These are phyloP conservation scores for Spizellomyces sp. DNA, from an alignment of 192 early-diverging fungal genomes.

Conservation along the genomic window DNA sequence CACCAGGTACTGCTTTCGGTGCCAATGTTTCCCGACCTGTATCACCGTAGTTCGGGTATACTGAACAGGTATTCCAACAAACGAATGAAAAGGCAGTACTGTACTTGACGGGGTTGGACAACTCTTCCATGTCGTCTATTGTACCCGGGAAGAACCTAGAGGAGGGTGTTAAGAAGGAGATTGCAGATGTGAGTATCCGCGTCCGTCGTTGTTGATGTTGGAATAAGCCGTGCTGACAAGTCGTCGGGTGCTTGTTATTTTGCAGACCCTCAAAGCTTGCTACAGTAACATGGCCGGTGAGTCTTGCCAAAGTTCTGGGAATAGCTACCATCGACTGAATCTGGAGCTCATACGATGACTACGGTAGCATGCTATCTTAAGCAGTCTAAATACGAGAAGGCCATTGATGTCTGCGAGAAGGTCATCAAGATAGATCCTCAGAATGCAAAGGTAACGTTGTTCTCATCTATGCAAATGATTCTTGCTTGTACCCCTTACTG, in stretches of 20 bases:
- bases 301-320: neutral
- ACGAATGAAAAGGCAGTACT: constrained; percentile 28
- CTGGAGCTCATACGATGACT: neutral
- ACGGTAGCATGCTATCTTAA: constrained; percentile 44
- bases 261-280: constrained; percentile 44
- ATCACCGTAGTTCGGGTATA: neutral
- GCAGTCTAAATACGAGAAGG: constrained; percentile 31
- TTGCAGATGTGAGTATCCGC: constrained; percentile 29
- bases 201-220: too few relatives aligned
- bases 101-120: constrained; percentile 46
- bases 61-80: neutral
- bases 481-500: too few relatives aligned
- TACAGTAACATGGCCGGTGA: constrained; percentile 51
- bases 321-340: neutral
- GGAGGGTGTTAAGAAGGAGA: constrained; percentile 36
- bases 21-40: neutral
- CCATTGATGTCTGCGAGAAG: constrained; percentile 35
- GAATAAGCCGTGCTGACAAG: too few relatives aligned
- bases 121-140: constrained; percentile 24
- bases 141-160: constrained; percentile 26
- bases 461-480: neutral
- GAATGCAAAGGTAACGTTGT: constrained; percentile 38
- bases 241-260: neutral
- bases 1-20: constrained; percentile 24
- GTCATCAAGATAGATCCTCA: constrained; percentile 36